Conservation (phyloP, 768 basidiomycete genomes). For the Hortiboletus campestris region DNA sequence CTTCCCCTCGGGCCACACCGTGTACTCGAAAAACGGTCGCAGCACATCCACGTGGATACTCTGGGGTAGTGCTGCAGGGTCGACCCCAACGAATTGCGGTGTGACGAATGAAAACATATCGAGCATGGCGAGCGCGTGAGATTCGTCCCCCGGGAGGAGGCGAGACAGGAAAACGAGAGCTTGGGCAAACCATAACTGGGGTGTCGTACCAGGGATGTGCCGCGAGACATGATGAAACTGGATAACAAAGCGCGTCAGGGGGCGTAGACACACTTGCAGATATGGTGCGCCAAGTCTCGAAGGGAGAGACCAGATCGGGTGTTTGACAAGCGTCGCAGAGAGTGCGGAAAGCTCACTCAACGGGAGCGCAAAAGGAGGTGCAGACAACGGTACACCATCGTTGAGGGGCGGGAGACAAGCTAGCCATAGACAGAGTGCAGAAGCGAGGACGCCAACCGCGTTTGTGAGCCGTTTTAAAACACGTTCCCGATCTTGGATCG, state of each 20-base stretch:
- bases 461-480: slow-evolving; percentile 31
- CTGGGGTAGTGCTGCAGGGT: slow-evolving; percentile 20
- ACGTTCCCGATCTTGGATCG: slow-evolving; percentile 4
- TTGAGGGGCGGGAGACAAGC: slow-evolving; percentile 50
- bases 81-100: slow-evolving; percentile 15
- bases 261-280: slow-evolving; percentile 33
- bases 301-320: slow-evolving; percentile 48
- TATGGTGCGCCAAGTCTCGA: not conserved
- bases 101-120: slow-evolving; percentile 17
- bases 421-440: slow-evolving; percentile 62
- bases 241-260: slow-evolving; percentile 53
- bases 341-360: slow-evolving; percentile 54
- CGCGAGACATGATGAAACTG: slow-evolving; percentile 60
- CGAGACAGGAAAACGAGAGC: slow-evolving; percentile 54
- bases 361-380: slow-evolving; percentile 63
- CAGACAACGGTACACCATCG: slow-evolving; percentile 35
- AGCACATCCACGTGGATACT: slow-evolving; percentile 30
- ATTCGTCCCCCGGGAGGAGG: slow-evolving; percentile 76
- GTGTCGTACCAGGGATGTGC: slow-evolving; percentile 51
- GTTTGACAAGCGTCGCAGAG: slow-evolving; percentile 47
- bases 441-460: slow-evolving; percentile 39
- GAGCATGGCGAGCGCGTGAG: slow-evolving; percentile 44
- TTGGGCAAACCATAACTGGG: slow-evolving; percentile 66
- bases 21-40: slow-evolving; percentile 57
- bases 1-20: slow-evolving; percentile 41